Evolutionary conservation across 768 basidiomycete genomes (phyloP), one percentile per base, ranked within the genome.

Genomic region (Suillus sp.): DNA sequence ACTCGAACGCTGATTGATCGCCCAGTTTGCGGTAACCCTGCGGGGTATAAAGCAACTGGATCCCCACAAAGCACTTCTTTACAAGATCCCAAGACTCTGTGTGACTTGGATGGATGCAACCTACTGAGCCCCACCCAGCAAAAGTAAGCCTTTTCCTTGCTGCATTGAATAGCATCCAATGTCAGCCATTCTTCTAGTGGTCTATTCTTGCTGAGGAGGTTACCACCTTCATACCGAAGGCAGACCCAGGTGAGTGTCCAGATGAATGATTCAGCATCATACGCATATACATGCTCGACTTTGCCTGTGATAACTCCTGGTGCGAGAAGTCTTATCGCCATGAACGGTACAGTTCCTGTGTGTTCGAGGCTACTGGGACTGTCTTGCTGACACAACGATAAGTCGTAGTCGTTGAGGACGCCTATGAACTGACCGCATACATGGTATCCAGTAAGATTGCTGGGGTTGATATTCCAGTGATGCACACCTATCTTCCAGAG

Each of bases 291-390:
- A 14, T 27, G 45, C 59, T 43, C 6, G 16, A 48, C 10, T 22
- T 60, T n/a, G 9, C 59, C 59, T 35, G 13, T 18, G 16, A 35
- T 35, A 13, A 27, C 48, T 18, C 9, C 14, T 13, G 16, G 1
- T 13, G 2, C 30, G 34, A 35, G 34, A 35, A 9, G 34, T 1
- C 10, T 55, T 3, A 58, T 20, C 8, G 64, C 54, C 64, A 67
- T 67, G 56, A 61, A 67, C 3, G 64, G 66, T 22, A 53, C 53
- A 2, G 66, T 67, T 11, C 66, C 66, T 14, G 66, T 67, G 43
- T 60, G 64, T 43, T 62, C 59, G 13, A 34, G 25, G 27, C 9
- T 2, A 4, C 27, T 30, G 9, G 25, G 30, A 27, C 55, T 9
- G 2, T 57, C 16, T 6, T 18, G 3, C 14, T n/a, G n/a, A 30